phyloP scores from a whole-genome alignment of 352 stramenopile species.

The Pythium dissimile region DNA sequence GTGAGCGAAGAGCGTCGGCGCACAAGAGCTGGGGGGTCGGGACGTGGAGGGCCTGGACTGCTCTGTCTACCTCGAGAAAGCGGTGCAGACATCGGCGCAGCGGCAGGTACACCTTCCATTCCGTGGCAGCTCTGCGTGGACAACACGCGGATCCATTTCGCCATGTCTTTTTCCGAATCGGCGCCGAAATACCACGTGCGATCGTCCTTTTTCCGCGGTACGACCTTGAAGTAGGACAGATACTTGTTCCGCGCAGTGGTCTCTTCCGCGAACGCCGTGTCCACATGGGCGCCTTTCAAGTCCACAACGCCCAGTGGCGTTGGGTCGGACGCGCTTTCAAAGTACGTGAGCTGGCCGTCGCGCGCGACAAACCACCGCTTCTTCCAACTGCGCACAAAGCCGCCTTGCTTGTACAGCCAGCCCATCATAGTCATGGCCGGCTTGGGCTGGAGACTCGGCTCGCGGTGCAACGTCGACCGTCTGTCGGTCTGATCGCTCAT shows the following conservation, averaged over 20 bases:
- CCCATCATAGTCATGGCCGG: conserved; percentile 47
- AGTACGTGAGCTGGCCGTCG: conserved; percentile 81
- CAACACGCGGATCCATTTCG: conserved; percentile 62
- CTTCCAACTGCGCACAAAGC: conserved; percentile 86
- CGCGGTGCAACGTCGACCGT: conserved; percentile 2
- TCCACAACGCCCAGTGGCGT: conserved; percentile 69
- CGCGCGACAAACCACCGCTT: conserved; percentile 80
- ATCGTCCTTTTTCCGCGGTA: conserved; percentile 47
- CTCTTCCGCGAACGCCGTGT: conserved; percentile 52
- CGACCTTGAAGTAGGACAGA: conserved; percentile 68
- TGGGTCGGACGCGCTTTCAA: conserved; percentile 51
- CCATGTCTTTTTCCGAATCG: conserved; percentile 63
- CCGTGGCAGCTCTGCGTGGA: conserved; percentile 47
- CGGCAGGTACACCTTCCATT: conserved; percentile 9
- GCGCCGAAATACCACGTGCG: conserved; percentile 76
- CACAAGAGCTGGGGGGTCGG: background rate
- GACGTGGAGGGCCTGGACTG: background rate
- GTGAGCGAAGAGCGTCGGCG: conserved; percentile 3
- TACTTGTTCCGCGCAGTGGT: conserved; percentile 58
- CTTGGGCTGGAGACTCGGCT: conserved; percentile 5
- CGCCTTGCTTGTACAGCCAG: conserved; percentile 73
- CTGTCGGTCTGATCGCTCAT: background rate
- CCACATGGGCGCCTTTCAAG: conserved; percentile 50
- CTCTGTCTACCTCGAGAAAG: background rate
- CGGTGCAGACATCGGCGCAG: background rate